These are phyloP conservation scores for Penicillium sp. DNA, from an alignment of 2,329 filamentous ascomycete species.

Conservation along the genomic window DNA sequence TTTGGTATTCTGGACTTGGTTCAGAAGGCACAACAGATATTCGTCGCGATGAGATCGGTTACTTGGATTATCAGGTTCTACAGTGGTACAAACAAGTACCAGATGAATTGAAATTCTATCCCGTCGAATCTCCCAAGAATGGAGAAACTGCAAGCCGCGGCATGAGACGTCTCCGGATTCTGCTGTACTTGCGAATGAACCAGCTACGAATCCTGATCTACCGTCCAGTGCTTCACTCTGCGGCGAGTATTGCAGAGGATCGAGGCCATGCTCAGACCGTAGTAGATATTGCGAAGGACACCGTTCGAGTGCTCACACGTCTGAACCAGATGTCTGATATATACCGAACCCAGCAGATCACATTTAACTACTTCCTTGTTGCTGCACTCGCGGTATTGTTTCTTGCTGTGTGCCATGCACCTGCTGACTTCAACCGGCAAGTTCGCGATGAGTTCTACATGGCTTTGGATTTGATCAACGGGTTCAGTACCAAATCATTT, in stretches of 20 bases:
- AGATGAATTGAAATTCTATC: conserved; percentile 63
- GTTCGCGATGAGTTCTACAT: conserved; percentile 69
- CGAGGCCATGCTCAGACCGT: conserved; percentile 70
- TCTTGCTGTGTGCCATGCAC: conserved; percentile 65
- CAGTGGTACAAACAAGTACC: conserved; percentile 82
- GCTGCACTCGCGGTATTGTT: conserved; percentile 65
- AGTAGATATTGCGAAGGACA: conserved; percentile 66
- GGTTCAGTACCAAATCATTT: conserved; percentile 62
- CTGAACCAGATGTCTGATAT: conserved; percentile 65
- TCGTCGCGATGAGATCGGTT: conserved; percentile 73
- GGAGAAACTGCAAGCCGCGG: conserved; percentile 61
- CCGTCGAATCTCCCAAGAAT: conserved; percentile 50
- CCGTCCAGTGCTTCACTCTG: conserved; percentile 81
- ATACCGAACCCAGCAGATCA: conserved; percentile 63
- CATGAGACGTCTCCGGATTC: conserved; percentile 72
- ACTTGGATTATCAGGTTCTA: conserved; percentile 78
- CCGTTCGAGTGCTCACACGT: conserved; percentile 60
- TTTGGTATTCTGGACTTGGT: conserved; percentile 78
- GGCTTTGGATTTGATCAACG: conserved; percentile 64
- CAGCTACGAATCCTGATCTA: conserved; percentile 90
- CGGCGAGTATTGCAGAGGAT: conserved; percentile 78
- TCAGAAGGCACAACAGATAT: conserved; percentile 67
- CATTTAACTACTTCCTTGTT: conserved; percentile 68
- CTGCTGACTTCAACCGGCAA: conserved; percentile 59
- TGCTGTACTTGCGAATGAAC: conserved; percentile 83